phyloP scores from a whole-genome alignment of 2,329 filamentous ascomycete species.

The Aspergillus novofumigatus region DNA sequence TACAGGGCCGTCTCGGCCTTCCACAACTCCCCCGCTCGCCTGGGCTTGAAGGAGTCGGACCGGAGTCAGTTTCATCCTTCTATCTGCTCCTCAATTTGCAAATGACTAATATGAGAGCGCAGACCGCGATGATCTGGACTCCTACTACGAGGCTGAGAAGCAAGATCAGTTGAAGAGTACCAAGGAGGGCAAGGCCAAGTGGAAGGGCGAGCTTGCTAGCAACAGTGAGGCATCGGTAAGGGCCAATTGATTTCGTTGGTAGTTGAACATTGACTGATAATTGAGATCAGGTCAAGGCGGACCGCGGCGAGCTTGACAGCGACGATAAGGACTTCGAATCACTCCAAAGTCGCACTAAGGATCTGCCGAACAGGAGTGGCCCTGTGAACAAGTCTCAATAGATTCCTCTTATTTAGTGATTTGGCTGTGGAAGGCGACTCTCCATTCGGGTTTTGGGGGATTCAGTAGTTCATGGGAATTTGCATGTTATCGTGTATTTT shows the following conservation, averaged over 20 bases:
- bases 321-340: constrained; percentile 43
- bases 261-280: constrained; percentile 1
- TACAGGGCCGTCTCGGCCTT: constrained; percentile 19
- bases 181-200: constrained; percentile 63
- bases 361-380: constrained; percentile 25
- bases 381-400: constrained; percentile 34
- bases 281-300: constrained; percentile 52
- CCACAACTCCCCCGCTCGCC: constrained; percentile 25
- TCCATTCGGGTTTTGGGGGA: neutral
- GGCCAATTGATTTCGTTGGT: constrained; percentile 20
- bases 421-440: neutral
- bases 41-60: constrained; percentile 33
- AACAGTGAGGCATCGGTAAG: constrained; percentile 71
- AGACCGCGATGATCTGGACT: constrained; percentile 43
- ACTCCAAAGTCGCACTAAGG: constrained; percentile 59
- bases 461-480: neutral
- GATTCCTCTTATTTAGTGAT: constrained; percentile 2
- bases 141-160: constrained; percentile 53
- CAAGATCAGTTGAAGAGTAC: constrained; percentile 53
- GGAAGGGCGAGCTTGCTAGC: constrained; percentile 73
- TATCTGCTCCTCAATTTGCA: neutral
- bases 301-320: constrained; percentile 46
- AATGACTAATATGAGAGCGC: neutral
- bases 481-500: neutral
- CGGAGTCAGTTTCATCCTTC: constrained; percentile 21